Evolutionary conservation across 2,329 filamentous ascomycete genomes (phyloP).

Genomic region (Fusarium setosum): DNA sequence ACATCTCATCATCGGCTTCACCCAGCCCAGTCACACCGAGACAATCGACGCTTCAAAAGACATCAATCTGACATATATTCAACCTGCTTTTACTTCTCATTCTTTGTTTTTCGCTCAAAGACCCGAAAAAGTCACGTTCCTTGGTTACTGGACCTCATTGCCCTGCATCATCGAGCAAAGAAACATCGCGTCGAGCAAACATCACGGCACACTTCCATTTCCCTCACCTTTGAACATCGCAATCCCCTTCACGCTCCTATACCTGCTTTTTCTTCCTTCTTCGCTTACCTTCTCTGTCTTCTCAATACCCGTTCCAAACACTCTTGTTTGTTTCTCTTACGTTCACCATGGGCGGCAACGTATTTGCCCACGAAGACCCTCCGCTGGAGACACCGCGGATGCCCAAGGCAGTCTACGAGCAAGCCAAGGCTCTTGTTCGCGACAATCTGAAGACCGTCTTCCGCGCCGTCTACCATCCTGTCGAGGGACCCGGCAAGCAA

Average conservation of each 20-base stretch:
- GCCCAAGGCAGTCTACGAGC: conserved; percentile 65
- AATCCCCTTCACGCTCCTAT: not conserved
- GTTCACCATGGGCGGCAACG: conserved; percentile 73
- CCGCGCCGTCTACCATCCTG: conserved; percentile 65
- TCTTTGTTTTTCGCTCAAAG: not conserved
- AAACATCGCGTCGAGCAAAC: not conserved
- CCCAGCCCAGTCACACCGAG: conserved; percentile 7
- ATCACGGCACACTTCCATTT: conserved; percentile 1
- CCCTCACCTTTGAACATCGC: not conserved
- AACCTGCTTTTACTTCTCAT: not conserved
- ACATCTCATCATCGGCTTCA: not conserved
- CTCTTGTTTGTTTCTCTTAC: not conserved
- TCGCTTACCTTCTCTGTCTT: not conserved
- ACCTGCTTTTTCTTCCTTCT: not conserved
- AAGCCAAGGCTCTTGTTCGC: conserved; percentile 59
- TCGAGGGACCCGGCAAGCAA: conserved; percentile 75
- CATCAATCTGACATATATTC: not conserved
- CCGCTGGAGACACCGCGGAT: conserved; percentile 74
- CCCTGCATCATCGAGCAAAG: not conserved
- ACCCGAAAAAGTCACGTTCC: too few relatives aligned
- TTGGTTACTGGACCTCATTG: not conserved
- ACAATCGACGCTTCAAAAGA: not conserved
- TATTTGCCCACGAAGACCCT: conserved; percentile 61
- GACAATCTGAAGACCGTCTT: conserved; percentile 63
- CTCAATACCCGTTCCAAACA: not conserved